phyloP scores from a whole-genome alignment of 345 rosid species.

The Citrus reticulata region DNA sequence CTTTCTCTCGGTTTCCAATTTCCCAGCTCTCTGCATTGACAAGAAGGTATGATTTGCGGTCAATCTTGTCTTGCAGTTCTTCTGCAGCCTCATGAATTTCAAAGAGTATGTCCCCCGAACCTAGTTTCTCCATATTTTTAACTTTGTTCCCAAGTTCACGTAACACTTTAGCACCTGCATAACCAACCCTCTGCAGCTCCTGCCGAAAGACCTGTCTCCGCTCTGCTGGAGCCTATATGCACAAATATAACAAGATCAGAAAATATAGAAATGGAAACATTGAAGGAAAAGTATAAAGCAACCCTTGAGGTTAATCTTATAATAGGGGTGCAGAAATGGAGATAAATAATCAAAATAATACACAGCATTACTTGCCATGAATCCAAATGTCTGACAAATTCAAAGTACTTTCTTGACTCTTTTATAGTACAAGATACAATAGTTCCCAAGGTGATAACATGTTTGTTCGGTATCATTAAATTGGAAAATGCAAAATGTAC shows the following conservation, averaged over 20 bases:
- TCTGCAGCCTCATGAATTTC: constrained; percentile 78
- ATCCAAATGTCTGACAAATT: neutral
- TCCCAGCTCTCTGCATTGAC: constrained; percentile 90
- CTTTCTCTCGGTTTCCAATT: constrained; percentile 57
- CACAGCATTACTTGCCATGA: neutral
- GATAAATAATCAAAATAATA: neutral
- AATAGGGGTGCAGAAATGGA: neutral
- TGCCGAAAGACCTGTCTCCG: constrained; percentile 57
- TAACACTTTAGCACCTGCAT: constrained; percentile 68
- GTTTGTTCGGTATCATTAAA: neutral
- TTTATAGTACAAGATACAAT: neutral
- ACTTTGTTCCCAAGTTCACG: constrained; percentile 75
- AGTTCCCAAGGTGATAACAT: neutral
- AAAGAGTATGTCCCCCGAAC: constrained; percentile 53
- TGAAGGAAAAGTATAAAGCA: neutral
- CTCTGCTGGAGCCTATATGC: constrained; percentile 73
- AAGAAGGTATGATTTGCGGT: constrained; percentile 76
- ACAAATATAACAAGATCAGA: constrained; percentile 1
- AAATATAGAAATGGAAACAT: neutral
- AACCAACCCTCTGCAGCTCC: constrained; percentile 69
- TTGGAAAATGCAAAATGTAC: neutral
- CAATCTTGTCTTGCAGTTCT: constrained; percentile 67
- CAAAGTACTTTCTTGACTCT: neutral
- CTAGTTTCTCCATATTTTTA: constrained; percentile 81
- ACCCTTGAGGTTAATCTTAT: neutral